Conservation (phyloP, 805 yeast genomes). For the Cyberlindnera petersonii region DNA sequence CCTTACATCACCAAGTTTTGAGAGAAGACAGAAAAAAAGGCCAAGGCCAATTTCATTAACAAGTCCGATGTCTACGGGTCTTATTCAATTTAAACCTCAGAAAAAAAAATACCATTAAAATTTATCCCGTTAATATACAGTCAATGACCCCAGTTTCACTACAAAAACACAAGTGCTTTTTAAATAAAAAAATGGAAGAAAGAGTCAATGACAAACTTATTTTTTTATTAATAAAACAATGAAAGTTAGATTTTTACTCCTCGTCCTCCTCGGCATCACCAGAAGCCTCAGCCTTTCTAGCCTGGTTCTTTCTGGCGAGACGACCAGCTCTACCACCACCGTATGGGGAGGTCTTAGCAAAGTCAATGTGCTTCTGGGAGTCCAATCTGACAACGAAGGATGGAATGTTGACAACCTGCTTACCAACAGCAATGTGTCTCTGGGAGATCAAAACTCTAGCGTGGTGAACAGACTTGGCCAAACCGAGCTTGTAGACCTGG, state of each 20-base stretch:
- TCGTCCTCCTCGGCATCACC: constrained; percentile 61
- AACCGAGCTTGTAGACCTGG: constrained; percentile 99
- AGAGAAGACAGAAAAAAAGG: not conserved
- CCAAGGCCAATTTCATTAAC: too few relatives aligned
- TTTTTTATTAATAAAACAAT: constrained; percentile 13
- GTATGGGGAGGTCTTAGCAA: constrained; percentile 98
- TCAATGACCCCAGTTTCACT: constrained; percentile 5
- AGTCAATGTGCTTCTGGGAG: constrained; percentile 99
- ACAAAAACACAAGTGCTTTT: too few relatives aligned
- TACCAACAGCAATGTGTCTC: constrained; percentile 99
- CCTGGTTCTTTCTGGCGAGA: constrained; percentile 76
- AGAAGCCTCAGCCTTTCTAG: constrained; percentile 1
- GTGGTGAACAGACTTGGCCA: constrained; percentile 99
- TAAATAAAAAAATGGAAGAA: constrained; percentile 3
- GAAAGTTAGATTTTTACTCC: constrained; percentile 48
- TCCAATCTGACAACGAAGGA: constrained; percentile 99
- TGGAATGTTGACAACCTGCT: constrained; percentile 98
- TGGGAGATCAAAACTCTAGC: constrained; percentile 98
- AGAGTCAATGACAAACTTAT: constrained; percentile 10
- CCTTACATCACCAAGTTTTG: not conserved
- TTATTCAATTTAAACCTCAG: too few relatives aligned
- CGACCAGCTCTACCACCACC: constrained; percentile 99
- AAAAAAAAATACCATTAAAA: constrained; percentile 7
- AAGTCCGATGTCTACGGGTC: too few relatives aligned
- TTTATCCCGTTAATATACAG: constrained; percentile 10